phyloP scores from a whole-genome alignment of 176 grass and related monocot species.

The Lolium perenne region DNA sequence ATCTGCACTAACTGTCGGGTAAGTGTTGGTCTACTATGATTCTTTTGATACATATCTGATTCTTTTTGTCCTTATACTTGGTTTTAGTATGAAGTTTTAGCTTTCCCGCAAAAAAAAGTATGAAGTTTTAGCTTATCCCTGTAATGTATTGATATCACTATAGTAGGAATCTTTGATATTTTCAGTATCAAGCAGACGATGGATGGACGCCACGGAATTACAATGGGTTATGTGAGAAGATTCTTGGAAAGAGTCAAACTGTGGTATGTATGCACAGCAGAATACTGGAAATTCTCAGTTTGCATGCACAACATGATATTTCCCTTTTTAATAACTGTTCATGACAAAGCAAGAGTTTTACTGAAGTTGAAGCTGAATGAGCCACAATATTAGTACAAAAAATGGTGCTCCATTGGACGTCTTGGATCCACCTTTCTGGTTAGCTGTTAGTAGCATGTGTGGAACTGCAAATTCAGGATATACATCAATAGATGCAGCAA shows the following conservation, averaged over 20 bases:
- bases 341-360: neutral
- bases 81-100: neutral
- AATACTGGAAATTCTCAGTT: neutral
- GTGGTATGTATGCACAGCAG: neutral
- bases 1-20: slow-evolving; percentile 8
- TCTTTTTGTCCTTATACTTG: neutral
- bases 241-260: slow-evolving; percentile 29
- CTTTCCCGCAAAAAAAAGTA: no score
- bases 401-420: neutral
- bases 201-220: slow-evolving; percentile 25
- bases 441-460: neutral
- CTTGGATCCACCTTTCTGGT: neutral
- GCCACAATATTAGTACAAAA: neutral
- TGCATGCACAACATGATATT: neutral
- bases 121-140: neutral
- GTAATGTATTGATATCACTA: neutral
- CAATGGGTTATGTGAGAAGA: slow-evolving; percentile 21
- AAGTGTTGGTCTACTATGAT: neutral
- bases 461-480: neutral
- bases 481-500: neutral
- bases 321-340: neutral
- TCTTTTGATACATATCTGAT: neutral
- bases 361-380: neutral
- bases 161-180: neutral
- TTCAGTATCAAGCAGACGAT: slow-evolving; percentile 23